These are phyloP conservation scores for Naganishia antarctica DNA, from an alignment of 768 basidiomycete genomes.

Conservation along the genomic window DNA sequence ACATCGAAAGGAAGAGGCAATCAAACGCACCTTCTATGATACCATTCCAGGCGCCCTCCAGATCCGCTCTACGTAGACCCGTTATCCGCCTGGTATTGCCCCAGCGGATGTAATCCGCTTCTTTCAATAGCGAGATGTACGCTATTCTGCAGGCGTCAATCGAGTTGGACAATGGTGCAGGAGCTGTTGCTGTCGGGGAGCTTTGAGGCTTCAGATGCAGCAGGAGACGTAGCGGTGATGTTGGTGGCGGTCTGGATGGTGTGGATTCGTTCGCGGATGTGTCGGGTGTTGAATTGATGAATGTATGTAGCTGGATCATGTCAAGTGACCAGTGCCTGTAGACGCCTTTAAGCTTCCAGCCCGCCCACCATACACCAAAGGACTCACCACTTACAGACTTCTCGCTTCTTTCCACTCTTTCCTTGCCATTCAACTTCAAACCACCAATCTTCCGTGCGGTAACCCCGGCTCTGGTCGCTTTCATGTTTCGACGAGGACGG, in stretches of 20 bases:
- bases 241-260: conserved; percentile 43
- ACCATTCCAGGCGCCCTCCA: conserved; percentile 96
- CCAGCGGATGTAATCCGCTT: conserved; percentile 95
- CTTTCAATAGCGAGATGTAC: conserved; percentile 93
- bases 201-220: conserved; percentile 66
- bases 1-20: neutral
- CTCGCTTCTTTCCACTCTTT: conserved; percentile 24
- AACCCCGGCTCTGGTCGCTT: neutral
- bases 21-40: conserved; percentile 76
- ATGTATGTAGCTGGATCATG: conserved; percentile 69
- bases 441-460: conserved; percentile 75
- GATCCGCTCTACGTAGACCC: conserved; percentile 78
- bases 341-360: neutral
- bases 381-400: conserved; percentile 67
- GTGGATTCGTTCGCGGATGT: conserved; percentile 56
- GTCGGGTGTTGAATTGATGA: conserved; percentile 54
- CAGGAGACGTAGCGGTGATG: conserved; percentile 60
- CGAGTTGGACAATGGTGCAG: conserved; percentile 42
- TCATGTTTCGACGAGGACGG: neutral
- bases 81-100: conserved; percentile 93
- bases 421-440: conserved; percentile 60
- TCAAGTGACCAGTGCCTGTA: conserved; percentile 97
- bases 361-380: neutral
- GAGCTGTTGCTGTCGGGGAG: conserved; percentile 58
- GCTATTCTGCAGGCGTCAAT: conserved; percentile 84